Conservation (phyloP, 2,329 filamentous ascomycete genomes). For the Pezicula rhizophila region DNA sequence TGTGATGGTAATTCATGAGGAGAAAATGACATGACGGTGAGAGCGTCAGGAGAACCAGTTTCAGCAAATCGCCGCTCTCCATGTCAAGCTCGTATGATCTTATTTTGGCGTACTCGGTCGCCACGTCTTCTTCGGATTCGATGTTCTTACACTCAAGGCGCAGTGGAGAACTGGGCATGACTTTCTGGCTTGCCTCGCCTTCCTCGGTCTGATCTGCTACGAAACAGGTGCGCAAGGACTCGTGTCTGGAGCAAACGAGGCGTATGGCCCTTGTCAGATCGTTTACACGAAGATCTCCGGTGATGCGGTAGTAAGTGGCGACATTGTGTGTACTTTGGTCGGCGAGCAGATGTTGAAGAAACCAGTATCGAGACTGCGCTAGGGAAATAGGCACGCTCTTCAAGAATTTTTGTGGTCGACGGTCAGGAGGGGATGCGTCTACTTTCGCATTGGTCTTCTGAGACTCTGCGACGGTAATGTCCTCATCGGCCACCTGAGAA, state of each 20-base stretch:
- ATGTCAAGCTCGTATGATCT: slow-evolving; percentile 10
- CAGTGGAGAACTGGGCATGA: no score
- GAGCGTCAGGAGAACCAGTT: slow-evolving; percentile 2
- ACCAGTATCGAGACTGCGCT: slow-evolving; percentile 37
- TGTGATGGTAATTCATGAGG: slow-evolving; percentile 41
- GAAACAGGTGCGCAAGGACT: slow-evolving; percentile 29
- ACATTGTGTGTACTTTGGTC: slow-evolving; percentile 36
- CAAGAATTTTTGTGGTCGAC: neutral
- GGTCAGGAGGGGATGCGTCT: neutral
- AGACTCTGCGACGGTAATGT: neutral
- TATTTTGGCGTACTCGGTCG: no score
- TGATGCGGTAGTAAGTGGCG: slow-evolving; percentile 26
- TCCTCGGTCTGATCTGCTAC: slow-evolving; percentile 1
- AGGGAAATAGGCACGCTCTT: slow-evolving; percentile 29
- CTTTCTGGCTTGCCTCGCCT: no score
- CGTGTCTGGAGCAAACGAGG: slow-evolving; percentile 24
- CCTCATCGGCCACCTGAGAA: neutral
- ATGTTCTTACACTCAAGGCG: slow-evolving; percentile 8
- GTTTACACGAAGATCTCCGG: slow-evolving; percentile 25
- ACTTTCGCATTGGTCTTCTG: neutral
- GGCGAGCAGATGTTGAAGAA: slow-evolving; percentile 26
- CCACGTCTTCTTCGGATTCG: no score
- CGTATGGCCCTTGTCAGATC: slow-evolving; percentile 30
- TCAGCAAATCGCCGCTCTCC: slow-evolving; percentile 8
- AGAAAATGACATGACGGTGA: slow-evolving; percentile 27